Conservation (phyloP, 345 rosid genomes). For the Moringa oleifera region DNA sequence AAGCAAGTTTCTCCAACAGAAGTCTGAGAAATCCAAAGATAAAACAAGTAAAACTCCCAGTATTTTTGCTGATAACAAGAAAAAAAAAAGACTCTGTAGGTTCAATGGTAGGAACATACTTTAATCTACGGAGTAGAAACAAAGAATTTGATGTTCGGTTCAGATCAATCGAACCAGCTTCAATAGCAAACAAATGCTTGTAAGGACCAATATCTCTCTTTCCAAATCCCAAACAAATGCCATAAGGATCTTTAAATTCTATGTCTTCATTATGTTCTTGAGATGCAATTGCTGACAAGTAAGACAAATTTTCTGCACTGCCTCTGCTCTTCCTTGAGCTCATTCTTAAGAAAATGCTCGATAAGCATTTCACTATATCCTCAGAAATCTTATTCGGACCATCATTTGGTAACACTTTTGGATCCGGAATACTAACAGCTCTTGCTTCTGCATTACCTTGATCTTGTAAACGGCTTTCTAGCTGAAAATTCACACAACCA, state of each 20-base stretch:
- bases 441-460: conserved; percentile 39
- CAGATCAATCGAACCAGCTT: conserved; percentile 42
- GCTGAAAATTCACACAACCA: conserved; percentile 24
- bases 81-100: not conserved
- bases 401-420: conserved; percentile 17
- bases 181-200: conserved; percentile 43
- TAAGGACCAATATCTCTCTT: conserved; percentile 63
- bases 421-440: conserved; percentile 20
- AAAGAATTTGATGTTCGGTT: conserved; percentile 45
- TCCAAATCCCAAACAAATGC: conserved; percentile 39
- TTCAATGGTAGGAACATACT: conserved; percentile 32
- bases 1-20: conserved; percentile 50
- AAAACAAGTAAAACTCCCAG: not conserved
- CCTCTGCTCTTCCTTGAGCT: conserved; percentile 36
- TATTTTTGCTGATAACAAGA: not conserved
- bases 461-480: conserved; percentile 26
- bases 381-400: conserved; percentile 66
- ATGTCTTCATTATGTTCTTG: conserved; percentile 27
- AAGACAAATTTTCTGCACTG: conserved; percentile 27
- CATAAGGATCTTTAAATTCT: conserved; percentile 48
- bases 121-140: conserved; percentile 58
- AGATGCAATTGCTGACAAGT: conserved; percentile 19
- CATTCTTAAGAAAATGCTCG: conserved; percentile 56
- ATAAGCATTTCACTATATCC: conserved; percentile 58
- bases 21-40: conserved; percentile 37